Evolutionary conservation across 805 yeast species (phyloP), one percentile per base, ranked within the genome.

Genomic region (Yamadazyma kitorensis): DNA sequence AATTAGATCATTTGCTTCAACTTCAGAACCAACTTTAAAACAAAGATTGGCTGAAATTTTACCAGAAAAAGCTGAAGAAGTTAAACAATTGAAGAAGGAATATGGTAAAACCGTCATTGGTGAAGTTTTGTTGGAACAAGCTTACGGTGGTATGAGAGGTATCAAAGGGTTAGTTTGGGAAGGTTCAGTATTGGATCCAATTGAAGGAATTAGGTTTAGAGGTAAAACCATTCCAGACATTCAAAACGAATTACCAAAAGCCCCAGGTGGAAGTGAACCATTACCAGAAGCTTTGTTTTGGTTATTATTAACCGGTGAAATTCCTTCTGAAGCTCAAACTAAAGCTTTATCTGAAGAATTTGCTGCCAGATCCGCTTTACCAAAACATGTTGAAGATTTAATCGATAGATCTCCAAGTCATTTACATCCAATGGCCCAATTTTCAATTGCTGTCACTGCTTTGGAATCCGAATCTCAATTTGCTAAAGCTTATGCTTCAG

Each of bases 21-120:
- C 65, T 41, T 62, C 65, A 39, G 66, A 61, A 46, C 68, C 68
- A 54, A 81, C 96, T 46, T 76, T 93, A 54, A 93, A 93, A 69
- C 95, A 93, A 68, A 82, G 95, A 61, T 89, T 93, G 60, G 94
- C 88, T 37, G 95, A 86, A 59, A 73, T 86, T 48, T 78, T 89
- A 61, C 98, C 98, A 48, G 88, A 77, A 55, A 86, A 86, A 73
- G 84, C 84, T 51, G 96, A 87, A 64, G 86, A 88, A 72, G 82
- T 93, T 67, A 85, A 83, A 72, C 77, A 80, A 54, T 80, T 91
- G 64, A 88, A 91, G 69, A 75, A 86, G 64, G 94, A 88, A 56
- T 77, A 91, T 65, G 98, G 98, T 54, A 75, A 80, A 61, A 76
- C 85, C 57, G 83, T 67, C 24, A 66, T 67, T 44, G 72, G 72